Percentiles rank a stretch among this genome's conserved stretches.
These are phyloP conservation scores for Pseudocercospora crystallina DNA, from an alignment of 2,329 filamentous ascomycete species.

Conservation along the genomic window DNA sequence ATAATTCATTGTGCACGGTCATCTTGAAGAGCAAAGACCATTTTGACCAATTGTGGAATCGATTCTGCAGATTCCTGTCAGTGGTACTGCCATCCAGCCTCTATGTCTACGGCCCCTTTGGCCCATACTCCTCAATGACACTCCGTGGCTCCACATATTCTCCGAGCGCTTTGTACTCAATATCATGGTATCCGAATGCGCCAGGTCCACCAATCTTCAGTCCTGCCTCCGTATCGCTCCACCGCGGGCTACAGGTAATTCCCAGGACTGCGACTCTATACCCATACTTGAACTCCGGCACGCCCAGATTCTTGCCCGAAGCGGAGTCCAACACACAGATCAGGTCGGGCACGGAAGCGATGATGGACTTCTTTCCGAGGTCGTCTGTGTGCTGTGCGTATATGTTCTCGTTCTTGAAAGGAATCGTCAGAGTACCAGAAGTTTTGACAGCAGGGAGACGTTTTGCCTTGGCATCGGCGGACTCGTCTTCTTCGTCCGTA, in stretches of 20 bases:
- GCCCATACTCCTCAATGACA: slow-evolving; percentile 52
- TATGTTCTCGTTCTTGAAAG: slow-evolving; percentile 75
- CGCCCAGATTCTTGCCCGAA: slow-evolving; percentile 52
- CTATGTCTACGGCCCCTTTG: background rate
- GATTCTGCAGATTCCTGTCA: no score
- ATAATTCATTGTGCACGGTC: no score
- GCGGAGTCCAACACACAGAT: slow-evolving; percentile 52
- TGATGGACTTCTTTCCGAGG: slow-evolving; percentile 39
- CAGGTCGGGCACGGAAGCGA: slow-evolving; percentile 53
- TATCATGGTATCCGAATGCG: slow-evolving; percentile 47
- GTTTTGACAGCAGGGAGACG: slow-evolving; percentile 36
- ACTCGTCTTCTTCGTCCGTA: slow-evolving; percentile 35
- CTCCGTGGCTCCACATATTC: slow-evolving; percentile 54
- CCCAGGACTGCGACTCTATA: slow-evolving; percentile 54
- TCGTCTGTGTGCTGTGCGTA: slow-evolving; percentile 49
- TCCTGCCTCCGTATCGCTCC: slow-evolving; percentile 52
- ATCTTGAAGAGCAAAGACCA: no score
- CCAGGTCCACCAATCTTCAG: slow-evolving; percentile 52
- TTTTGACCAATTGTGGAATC: no score
- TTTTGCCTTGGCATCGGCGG: slow-evolving; percentile 26
- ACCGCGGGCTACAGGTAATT: slow-evolving; percentile 55
- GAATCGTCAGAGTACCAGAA: slow-evolving; percentile 59
- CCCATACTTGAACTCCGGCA: slow-evolving; percentile 57
- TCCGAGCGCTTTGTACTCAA: slow-evolving; percentile 53
- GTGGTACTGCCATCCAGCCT: no score